Base-by-base conservation (phyloP, 2,329 filamentous ascomycete genomes). In the Trichoderma afroharzianum region DNA sequence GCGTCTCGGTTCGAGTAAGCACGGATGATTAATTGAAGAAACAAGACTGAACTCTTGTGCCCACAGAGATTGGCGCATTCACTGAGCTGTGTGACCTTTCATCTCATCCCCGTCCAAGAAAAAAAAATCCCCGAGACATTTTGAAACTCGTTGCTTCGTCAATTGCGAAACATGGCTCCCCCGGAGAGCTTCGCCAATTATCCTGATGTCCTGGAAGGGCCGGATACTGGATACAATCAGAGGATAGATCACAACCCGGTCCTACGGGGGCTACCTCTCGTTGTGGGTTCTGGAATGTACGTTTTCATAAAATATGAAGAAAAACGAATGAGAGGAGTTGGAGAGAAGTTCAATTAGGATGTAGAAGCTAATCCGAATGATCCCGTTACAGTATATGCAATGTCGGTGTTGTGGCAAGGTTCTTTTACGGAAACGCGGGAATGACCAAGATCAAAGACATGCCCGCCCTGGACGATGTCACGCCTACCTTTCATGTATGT, bases 401-500 rank as follows among this genome's bases (percentile, higher is more conserved):
- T 30, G 82, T 90, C n/a, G 82, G 83, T 12, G 84, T 87, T 57
- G 73, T 95, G 9, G 91, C 92, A 72, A 87, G 85, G 70, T 81
- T 88, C 59, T 85, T 95, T 73, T 97, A 91, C 91, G 83, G 82
- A 63, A 93, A 94, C 82, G 91, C 92, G 62, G 81, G 86, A 32
- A 88, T 90, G 71, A 83, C 82, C 33, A 78, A 76, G 21, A 77
- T 87, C 73, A 85, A 84, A 72, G 79, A 85, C 61, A 80, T 88
- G 14, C 80, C 84, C 1, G 82, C 79, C 12, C 80, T 90, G 15
- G 80, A 82, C 8, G 83, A 86, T 68, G 74, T 83, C 1, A 77
- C 79, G 11, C 84, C 82, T 71, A 82, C 85, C 50, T 84, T 86
- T 70, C 82, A 88, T 75, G 88, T 89, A 78, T 76, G 83, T 73